Conservation (phyloP, 345 rosid species). For the Euphorbia pulcherrima region DNA sequence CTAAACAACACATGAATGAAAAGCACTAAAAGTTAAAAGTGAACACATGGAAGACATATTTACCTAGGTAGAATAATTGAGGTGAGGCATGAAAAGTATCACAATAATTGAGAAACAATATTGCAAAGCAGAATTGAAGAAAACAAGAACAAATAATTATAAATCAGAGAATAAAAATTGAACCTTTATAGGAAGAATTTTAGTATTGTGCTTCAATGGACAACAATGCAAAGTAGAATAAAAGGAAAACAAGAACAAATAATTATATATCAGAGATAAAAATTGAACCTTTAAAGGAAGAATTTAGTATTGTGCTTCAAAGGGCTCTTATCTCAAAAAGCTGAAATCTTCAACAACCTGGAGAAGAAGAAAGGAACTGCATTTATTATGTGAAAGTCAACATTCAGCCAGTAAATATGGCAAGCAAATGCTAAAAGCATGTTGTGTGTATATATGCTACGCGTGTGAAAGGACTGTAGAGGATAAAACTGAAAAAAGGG, state of each 20-base stretch:
- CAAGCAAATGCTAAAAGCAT: slow-evolving; percentile 46
- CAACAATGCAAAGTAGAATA: slow-evolving; percentile 2
- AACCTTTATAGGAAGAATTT: slow-evolving; percentile 9
- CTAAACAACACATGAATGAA: no score
- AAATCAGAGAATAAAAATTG: slow-evolving; percentile 5
- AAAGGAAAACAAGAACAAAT: slow-evolving; percentile 9
- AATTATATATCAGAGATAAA: slow-evolving; percentile 7
- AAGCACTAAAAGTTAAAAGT: no score
- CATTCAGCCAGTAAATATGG: slow-evolving; percentile 15
- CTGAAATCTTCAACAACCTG: slow-evolving; percentile 20
- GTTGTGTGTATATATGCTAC: slow-evolving; percentile 18
- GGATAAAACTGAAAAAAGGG: slow-evolving; percentile 8
- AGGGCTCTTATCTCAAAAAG: slow-evolving; percentile 12
- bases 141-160: slow-evolving; percentile 2
- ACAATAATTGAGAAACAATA: slow-evolving; percentile 29
- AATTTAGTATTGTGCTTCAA: slow-evolving; percentile 7
- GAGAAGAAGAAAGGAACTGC: slow-evolving; percentile 7
- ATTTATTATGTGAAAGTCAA: slow-evolving; percentile 10
- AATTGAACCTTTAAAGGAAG: slow-evolving; percentile 4
- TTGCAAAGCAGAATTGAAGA: slow-evolving; percentile 5
- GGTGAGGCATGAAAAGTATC: slow-evolving; percentile 25
- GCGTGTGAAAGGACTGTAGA: slow-evolving; percentile 23
- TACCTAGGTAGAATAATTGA: slow-evolving; percentile 12
- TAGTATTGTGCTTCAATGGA: slow-evolving; percentile 9
- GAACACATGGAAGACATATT: slow-evolving; percentile 3